phyloP scores from a whole-genome alignment of 208 protist species.

The Naegleria lovaniensis region DNA sequence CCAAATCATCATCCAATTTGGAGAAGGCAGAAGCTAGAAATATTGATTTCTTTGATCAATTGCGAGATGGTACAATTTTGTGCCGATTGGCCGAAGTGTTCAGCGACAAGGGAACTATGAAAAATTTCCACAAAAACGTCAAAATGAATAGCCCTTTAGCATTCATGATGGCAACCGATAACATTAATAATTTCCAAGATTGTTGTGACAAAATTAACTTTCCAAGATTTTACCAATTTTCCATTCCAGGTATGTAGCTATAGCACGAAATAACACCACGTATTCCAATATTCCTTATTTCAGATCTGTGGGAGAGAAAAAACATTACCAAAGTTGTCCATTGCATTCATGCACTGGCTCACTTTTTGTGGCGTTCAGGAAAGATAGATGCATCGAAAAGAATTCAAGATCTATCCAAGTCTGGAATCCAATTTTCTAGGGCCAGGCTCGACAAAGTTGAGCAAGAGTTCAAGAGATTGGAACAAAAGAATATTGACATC shows the following conservation, averaged over 20 bases:
- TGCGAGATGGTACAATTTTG: neutral
- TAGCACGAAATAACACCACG: neutral
- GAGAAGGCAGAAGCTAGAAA: neutral
- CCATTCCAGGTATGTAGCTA: neutral
- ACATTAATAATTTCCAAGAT: slow-evolving; percentile 11
- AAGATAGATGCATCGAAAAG: neutral
- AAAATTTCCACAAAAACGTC: neutral
- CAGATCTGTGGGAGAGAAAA: slow-evolving; percentile 21
- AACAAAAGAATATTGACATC: neutral
- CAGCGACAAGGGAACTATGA: neutral
- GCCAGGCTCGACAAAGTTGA: neutral
- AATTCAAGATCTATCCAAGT: slow-evolving; percentile 10
- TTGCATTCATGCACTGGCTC: slow-evolving; percentile 25
- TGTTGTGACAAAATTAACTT: neutral
- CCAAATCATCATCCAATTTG: neutral
- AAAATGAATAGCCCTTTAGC: neutral
- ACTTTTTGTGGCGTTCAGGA: neutral
- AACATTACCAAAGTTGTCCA: neutral
- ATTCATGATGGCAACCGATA: slow-evolving; percentile 21
- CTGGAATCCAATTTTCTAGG: neutral
- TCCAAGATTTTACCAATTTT: slow-evolving; percentile 9
- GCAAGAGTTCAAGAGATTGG: neutral
- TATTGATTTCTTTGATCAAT: slow-evolving; percentile 15
- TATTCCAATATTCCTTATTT: neutral
- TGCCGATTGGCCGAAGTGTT: neutral